Evolutionary conservation across 805 yeast genomes (phyloP).

Genomic region (Metschnikowia shivogae): DNA sequence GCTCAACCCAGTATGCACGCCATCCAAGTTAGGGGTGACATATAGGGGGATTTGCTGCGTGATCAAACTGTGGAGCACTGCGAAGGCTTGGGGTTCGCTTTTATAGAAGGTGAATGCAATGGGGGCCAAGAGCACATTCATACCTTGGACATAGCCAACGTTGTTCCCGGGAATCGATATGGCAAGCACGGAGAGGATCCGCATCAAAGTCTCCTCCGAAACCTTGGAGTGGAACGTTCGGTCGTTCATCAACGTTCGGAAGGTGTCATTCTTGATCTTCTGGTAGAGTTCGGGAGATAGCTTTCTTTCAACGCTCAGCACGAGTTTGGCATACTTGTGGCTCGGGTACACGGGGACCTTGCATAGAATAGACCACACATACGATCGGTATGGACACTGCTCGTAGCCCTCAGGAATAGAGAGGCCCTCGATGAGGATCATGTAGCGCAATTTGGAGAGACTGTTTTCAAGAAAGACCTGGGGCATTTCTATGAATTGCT

Average conservation of each 20-base stretch:
- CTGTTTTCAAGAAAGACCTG: slow-evolving; percentile 47
- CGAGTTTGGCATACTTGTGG: slow-evolving; percentile 46
- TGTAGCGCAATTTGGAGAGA: slow-evolving; percentile 45
- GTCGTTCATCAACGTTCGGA: slow-evolving; percentile 79
- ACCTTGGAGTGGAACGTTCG: slow-evolving; percentile 58
- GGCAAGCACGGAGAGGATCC: slow-evolving; percentile 74
- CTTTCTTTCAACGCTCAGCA: slow-evolving; percentile 47
- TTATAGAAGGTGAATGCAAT: slow-evolving; percentile 63
- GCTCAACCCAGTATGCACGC: slow-evolving; percentile 73
- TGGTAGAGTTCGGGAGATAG: slow-evolving; percentile 47
- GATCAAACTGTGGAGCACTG: slow-evolving; percentile 60
- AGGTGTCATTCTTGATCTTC: slow-evolving; percentile 82
- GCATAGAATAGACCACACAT: slow-evolving; percentile 77
- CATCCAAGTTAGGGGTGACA: slow-evolving; percentile 69
- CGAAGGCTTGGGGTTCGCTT: slow-evolving; percentile 83
- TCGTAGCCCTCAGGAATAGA: slow-evolving; percentile 42
- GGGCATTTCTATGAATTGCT: slow-evolving; percentile 42
- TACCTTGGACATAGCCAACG: slow-evolving; percentile 78
- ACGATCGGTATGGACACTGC: slow-evolving; percentile 62
- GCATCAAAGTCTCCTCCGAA: slow-evolving; percentile 59
- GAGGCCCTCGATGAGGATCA: slow-evolving; percentile 41
- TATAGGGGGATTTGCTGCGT: slow-evolving; percentile 70
- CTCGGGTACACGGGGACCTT: slow-evolving; percentile 59
- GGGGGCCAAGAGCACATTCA: slow-evolving; percentile 85
- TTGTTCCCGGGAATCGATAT: slow-evolving; percentile 32